Conservation (phyloP, 73 alveolate species). For the Tetrahymena elliotti region DNA sequence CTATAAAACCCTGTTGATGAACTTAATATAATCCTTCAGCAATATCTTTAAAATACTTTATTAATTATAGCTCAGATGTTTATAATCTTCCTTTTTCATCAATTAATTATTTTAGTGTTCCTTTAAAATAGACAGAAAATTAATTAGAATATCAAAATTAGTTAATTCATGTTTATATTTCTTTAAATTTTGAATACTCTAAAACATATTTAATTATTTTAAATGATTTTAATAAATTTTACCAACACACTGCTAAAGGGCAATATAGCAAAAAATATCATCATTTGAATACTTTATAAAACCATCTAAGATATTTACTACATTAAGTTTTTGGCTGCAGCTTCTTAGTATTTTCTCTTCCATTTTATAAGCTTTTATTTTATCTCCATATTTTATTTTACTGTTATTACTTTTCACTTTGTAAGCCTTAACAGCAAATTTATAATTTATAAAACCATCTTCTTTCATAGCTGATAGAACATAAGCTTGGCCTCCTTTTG, state of each 20-base stretch:
- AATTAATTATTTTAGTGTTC: background rate
- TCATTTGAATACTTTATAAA: background rate
- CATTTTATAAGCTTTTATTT: no score
- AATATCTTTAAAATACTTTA: background rate
- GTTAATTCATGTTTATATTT: no score
- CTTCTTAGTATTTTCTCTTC: background rate
- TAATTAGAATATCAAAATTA: no score
- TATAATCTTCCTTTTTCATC: background rate
- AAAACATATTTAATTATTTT: no score
- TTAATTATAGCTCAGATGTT: background rate
- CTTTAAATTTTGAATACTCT: no score
- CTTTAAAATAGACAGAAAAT: background rate
- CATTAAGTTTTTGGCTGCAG: background rate
- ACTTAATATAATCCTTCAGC: background rate
- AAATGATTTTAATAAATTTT: no score
- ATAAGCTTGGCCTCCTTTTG: background rate
- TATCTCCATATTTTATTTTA: no score
- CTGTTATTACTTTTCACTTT: no score
- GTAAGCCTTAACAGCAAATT: background rate
- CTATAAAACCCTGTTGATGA: background rate
- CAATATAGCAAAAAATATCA: no score
- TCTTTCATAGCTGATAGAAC: background rate
- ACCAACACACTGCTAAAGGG: background rate
- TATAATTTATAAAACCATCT: background rate
- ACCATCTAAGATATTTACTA: background rate